A percentile compares a stretch with the other conserved stretches of the same genome.
Evolutionary conservation across 352 stramenopile species (phyloP).

Genomic region (Aphanomyces stellatus): DNA sequence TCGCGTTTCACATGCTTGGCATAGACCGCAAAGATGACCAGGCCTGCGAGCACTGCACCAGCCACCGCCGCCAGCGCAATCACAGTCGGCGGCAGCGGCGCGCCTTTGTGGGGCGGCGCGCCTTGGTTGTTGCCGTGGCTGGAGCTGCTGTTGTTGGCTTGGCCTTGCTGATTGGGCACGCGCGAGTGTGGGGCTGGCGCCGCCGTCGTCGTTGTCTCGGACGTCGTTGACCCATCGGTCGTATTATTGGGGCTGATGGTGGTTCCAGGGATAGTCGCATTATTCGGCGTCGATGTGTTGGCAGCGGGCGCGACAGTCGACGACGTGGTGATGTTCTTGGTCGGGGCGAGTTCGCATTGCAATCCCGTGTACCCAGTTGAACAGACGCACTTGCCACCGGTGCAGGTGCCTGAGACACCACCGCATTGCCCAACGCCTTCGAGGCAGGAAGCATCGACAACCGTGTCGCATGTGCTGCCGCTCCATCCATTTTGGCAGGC

Average conservation of each 20-base stretch:
- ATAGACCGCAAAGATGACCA: conserved; percentile 42
- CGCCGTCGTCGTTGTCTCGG: not conserved
- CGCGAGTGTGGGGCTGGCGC: conserved; percentile 13
- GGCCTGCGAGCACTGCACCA: conserved; percentile 47
- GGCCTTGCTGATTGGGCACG: too few relatives aligned
- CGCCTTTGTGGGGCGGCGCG: not conserved
- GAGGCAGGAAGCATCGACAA: conserved; percentile 36
- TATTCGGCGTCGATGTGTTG: not conserved
- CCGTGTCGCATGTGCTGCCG: conserved; percentile 49
- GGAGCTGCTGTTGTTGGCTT: conserved; percentile 29
- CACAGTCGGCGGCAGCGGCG: not conserved
- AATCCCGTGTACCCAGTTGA: conserved; percentile 32
- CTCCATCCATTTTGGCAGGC: conserved; percentile 50
- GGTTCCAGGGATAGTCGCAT: not conserved
- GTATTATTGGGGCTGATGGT: too few relatives aligned
- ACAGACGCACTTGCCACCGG: conserved; percentile 31
- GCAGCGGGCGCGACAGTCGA: not conserved
- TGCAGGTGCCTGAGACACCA: conserved; percentile 35
- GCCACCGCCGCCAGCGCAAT: conserved; percentile 8
- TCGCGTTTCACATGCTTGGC: not conserved
- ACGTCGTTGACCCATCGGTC: not conserved
- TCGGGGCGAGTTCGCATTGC: conserved; percentile 39
- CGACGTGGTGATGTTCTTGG: not conserved
- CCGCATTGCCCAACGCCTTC: conserved; percentile 35
- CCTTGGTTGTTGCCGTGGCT: not conserved